Conservation (phyloP, 345 rosid genomes). For the Linum trigynum region DNA sequence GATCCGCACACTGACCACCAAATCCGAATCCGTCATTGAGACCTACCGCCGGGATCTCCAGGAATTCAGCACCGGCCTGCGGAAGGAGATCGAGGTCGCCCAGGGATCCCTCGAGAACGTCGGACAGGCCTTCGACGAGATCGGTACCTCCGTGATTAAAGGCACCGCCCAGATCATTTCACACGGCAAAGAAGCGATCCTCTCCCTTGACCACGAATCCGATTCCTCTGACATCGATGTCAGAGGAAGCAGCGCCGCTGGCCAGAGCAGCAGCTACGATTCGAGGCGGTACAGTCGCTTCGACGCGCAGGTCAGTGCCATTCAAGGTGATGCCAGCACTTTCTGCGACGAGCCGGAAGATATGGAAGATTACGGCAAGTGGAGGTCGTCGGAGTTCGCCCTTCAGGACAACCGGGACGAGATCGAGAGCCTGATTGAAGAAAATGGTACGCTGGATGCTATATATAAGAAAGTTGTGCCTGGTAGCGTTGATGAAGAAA, state of each 20-base stretch:
- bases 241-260: conserved; percentile 17
- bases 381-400: conserved; percentile 46
- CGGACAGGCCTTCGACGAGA: conserved; percentile 54
- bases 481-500: conserved; percentile 43
- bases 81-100: conserved; percentile 84
- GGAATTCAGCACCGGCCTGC: conserved; percentile 73
- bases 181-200: conserved; percentile 67
- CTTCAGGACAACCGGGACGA: conserved; percentile 42
- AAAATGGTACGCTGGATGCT: conserved; percentile 40
- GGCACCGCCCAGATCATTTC: conserved; percentile 76
- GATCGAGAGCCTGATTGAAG: conserved; percentile 41
- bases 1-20: conserved; percentile 45
- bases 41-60: conserved; percentile 80
- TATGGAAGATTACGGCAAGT: conserved; percentile 48
- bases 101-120: conserved; percentile 77
- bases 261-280: conserved; percentile 21
- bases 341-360: conserved; percentile 72
- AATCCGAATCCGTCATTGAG: conserved; percentile 72
- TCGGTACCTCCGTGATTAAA: conserved; percentile 58
- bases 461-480: conserved; percentile 53
- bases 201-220: conserved; percentile 45
- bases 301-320: conserved; percentile 52
- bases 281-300: conserved; percentile 62
- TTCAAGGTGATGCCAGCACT: conserved; percentile 60
- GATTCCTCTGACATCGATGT: conserved; percentile 42